Percentiles rank a stretch among this genome's conserved stretches.
These are phyloP conservation scores for Scheffersomyces coipomensis DNA, from an alignment of 805 yeast genomes.

Conservation along the genomic window DNA sequence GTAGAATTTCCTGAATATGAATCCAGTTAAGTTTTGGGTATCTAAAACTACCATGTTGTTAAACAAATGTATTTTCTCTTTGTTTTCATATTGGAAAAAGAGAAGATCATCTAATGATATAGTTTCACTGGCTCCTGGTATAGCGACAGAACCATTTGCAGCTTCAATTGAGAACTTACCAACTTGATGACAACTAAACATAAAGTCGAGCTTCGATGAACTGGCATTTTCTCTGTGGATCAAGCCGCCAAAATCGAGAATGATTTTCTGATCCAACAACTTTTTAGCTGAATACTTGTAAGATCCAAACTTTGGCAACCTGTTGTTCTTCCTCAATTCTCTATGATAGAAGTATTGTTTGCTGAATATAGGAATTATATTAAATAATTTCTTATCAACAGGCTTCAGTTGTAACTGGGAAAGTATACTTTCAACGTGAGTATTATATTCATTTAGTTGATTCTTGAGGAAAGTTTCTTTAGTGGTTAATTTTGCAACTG, in stretches of 20 bases:
- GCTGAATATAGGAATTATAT: conserved; percentile 55
- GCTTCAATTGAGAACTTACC: conserved; percentile 77
- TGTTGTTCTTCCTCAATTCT: conserved; percentile 62
- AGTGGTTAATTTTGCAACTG: conserved; percentile 42
- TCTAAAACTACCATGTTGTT: conserved; percentile 68
- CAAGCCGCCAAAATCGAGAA: conserved; percentile 59
- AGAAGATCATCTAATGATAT: conserved; percentile 72
- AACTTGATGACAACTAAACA: conserved; percentile 71
- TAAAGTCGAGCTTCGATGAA: conserved; percentile 66
- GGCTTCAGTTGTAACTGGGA: conserved; percentile 43
- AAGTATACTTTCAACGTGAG: conserved; percentile 45
- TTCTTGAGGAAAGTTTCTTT: conserved; percentile 45
- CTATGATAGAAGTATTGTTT: conserved; percentile 76
- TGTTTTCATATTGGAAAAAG: conserved; percentile 70
- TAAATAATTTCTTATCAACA: conserved; percentile 45
- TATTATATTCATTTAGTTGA: conserved; percentile 46
- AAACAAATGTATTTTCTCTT: conserved; percentile 52
- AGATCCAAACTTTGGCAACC: conserved; percentile 73
- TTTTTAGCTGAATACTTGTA: conserved; percentile 75
- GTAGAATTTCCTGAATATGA: conserved; percentile 75
- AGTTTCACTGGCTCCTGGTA: conserved; percentile 54
- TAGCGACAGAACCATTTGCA: conserved; percentile 67
- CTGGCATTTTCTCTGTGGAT: conserved; percentile 37
- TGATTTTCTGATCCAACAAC: conserved; percentile 68
- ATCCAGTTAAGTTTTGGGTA: conserved; percentile 63